Conservation (phyloP, 257 asterid species). For the Gentiana dahurica region DNA sequence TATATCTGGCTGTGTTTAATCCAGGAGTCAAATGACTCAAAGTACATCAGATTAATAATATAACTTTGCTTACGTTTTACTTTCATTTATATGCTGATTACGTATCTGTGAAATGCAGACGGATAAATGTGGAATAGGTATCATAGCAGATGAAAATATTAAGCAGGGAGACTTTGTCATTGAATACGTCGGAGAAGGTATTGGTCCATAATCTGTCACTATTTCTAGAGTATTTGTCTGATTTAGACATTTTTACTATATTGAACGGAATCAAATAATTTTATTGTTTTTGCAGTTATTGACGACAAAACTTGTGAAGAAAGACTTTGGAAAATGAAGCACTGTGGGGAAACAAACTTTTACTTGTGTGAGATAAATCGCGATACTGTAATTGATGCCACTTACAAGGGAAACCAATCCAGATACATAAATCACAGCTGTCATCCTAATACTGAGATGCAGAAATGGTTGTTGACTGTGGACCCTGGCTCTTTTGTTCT, state of each 20-base stretch:
- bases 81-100: too few species aligned
- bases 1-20: too few species aligned
- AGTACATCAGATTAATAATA: too few species aligned
- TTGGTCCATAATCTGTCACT: constrained; percentile 4
- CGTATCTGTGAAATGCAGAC: constrained; percentile 42
- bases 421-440: constrained; percentile 98
- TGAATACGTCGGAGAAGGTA: constrained; percentile 99
- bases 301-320: constrained; percentile 97
- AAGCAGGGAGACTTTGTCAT: constrained; percentile 73
- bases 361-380: constrained; percentile 92
- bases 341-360: constrained; percentile 80
- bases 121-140: constrained; percentile 94
- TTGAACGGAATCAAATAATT: constrained; percentile 1
- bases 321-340: constrained; percentile 97
- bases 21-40: too few species aligned
- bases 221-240: background rate
- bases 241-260: background rate
- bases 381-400: constrained; percentile 97
- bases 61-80: too few species aligned
- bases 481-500: constrained; percentile 9
- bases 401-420: constrained; percentile 92
- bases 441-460: constrained; percentile 97
- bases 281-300: constrained; percentile 52
- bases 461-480: constrained; percentile 57
- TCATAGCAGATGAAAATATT: constrained; percentile 90